A percentile compares a stretch with the other conserved stretches of the same genome.
Conservation (phyloP, 331 rosid species). For the Telfairia occidentalis region DNA sequence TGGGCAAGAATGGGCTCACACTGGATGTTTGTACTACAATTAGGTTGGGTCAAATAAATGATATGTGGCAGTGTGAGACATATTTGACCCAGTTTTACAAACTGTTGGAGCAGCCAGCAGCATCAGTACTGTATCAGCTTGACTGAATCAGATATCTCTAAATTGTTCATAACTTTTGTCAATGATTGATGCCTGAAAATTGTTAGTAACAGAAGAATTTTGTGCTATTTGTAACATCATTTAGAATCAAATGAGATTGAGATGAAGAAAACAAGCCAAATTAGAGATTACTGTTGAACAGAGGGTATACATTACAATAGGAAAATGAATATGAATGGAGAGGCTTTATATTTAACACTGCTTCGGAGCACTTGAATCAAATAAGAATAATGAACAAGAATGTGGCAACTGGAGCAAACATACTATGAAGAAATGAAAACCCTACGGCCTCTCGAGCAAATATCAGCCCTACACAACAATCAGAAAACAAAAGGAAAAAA, state of each 20-base stretch:
- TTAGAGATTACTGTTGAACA: neutral
- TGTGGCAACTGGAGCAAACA: conserved; percentile 46
- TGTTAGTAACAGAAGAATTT: neutral
- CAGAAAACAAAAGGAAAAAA: neutral
- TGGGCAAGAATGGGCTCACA: conserved; percentile 7
- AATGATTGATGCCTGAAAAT: conserved; percentile 6
- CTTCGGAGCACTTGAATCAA: conserved; percentile 29
- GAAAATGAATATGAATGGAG: conserved; percentile 30
- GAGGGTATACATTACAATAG: conserved; percentile 14
- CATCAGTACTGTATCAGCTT: neutral
- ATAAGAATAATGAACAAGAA: conserved; percentile 38
- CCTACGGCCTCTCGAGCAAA: conserved; percentile 44
- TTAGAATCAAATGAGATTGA: neutral
- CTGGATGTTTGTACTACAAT: conserved; percentile 7
- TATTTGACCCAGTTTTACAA: conserved; percentile 8
- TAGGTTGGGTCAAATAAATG: conserved; percentile 12
- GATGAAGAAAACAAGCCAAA: neutral
- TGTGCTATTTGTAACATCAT: neutral
- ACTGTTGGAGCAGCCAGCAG: conserved; percentile 7
- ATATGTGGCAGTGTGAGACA: conserved; percentile 1
- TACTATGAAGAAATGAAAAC: conserved; percentile 22
- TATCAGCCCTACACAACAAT: conserved; percentile 23
- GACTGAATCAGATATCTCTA: conserved; percentile 9
- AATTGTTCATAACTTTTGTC: neutral
- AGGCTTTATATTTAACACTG: conserved; percentile 35